Conservation (phyloP, 495 filamentous ascomycete genomes). For the Xylaria venustula region DNA sequence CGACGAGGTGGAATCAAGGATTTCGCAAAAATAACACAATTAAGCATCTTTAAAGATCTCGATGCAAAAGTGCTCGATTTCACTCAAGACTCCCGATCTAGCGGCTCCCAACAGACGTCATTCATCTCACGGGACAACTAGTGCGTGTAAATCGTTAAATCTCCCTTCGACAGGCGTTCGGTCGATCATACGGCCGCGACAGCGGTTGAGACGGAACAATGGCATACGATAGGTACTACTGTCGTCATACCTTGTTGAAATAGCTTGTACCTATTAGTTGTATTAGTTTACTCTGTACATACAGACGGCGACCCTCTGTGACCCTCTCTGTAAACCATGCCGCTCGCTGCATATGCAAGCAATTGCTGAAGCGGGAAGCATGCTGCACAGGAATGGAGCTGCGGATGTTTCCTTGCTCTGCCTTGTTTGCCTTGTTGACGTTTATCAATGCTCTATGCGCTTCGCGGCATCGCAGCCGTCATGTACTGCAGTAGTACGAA, state of each 20-base stretch:
- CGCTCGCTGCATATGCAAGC: constrained; percentile 12
- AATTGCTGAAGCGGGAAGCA: constrained; percentile 13
- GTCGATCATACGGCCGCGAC: background rate
- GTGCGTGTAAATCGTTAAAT: background rate
- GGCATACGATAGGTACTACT: background rate
- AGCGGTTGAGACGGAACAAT: background rate
- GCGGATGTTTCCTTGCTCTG: background rate
- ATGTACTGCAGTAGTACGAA: background rate
- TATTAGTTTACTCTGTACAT: no score
- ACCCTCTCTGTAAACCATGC: background rate
- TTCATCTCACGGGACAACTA: background rate
- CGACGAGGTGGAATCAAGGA: no score
- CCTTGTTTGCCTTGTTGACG: background rate
- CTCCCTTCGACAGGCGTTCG: background rate
- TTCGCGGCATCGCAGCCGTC: constrained; percentile 3
- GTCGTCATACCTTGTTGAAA: constrained; percentile 2
- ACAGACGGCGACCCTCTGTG: background rate
- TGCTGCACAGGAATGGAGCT: background rate
- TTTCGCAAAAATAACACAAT: no score
- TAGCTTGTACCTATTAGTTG: no score
- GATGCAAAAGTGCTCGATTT: background rate
- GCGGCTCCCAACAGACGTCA: constrained; percentile 7
- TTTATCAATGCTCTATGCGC: background rate
- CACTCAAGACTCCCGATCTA: background rate
- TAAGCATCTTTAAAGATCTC: background rate